Percentiles rank a stretch among this genome's conserved stretches.
phyloP scores from a whole-genome alignment of 345 rosid genomes.

The Moricandia moricandioides region DNA sequence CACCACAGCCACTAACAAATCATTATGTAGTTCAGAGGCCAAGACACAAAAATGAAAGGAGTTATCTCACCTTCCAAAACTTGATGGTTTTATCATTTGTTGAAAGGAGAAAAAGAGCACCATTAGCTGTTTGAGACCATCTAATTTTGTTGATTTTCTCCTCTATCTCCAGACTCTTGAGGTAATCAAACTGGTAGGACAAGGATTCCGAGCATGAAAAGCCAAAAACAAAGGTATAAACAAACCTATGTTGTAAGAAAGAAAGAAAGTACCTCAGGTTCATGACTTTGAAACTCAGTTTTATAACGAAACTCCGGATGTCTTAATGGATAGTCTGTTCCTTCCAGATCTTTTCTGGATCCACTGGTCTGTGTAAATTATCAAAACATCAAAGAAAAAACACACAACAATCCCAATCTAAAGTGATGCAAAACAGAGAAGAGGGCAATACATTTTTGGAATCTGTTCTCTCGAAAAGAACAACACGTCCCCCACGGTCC shows the following conservation, averaged over 20 bases:
- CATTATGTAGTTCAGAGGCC: not conserved
- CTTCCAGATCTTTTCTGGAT: conserved; percentile 46
- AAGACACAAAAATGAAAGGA: not conserved
- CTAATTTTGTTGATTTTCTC: conserved; percentile 95
- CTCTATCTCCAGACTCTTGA: conserved; percentile 99
- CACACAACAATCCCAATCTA: conserved; percentile 13
- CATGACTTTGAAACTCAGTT: conserved; percentile 98
- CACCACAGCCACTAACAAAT: conserved; percentile 6
- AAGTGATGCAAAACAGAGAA: not conserved
- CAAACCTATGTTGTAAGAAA: not conserved
- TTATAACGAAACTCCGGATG: conserved; percentile 94
- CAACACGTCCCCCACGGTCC: conserved; percentile 39
- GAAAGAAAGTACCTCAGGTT: conserved; percentile 66
- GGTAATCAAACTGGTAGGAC: conserved; percentile 80
- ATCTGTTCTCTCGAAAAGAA: conserved; percentile 35
- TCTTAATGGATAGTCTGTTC: conserved; percentile 56
- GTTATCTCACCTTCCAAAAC: conserved; percentile 64
- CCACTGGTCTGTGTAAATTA: conserved; percentile 14
- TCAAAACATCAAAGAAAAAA: conserved; percentile 12
- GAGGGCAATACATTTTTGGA: conserved; percentile 9
- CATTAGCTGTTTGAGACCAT: conserved; percentile 83
- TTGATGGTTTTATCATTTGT: conserved; percentile 95
- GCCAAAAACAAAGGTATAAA: not conserved
- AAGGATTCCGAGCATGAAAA: conserved; percentile 7
- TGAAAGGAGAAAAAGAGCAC: conserved; percentile 85